A percentile compares a stretch with the other conserved stretches of the same genome.
Conservation (phyloP, 306 rosid species). For the Vigna reflexopilosa region DNA sequence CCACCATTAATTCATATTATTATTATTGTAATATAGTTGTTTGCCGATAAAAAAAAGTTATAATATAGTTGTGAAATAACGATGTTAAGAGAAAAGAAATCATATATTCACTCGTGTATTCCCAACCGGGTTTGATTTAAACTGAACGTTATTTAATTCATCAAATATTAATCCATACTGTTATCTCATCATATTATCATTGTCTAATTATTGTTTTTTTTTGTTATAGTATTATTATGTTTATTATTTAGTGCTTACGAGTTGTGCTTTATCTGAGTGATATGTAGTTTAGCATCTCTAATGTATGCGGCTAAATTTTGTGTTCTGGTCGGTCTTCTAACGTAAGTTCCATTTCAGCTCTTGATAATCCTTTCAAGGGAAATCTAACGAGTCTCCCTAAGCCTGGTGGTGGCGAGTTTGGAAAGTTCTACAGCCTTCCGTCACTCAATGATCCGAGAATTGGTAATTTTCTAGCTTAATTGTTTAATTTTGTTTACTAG, state of each 20-base stretch:
- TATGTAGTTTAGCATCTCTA: constrained; percentile 1
- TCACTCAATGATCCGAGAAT: constrained; percentile 91
- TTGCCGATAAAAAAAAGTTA: no score
- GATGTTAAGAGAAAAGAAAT: no score
- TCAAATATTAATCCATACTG: no score
- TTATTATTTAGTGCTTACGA: not conserved
- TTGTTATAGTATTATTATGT: not conserved
- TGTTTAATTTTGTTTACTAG: constrained; percentile 1
- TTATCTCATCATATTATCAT: no score
- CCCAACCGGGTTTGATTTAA: no score
- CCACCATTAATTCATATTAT: no score
- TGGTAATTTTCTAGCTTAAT: constrained; percentile 57
- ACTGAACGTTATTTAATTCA: no score
- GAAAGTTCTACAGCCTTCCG: constrained; percentile 93
- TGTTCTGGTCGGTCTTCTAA: constrained; percentile 34
- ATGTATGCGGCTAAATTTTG: constrained; percentile 8
- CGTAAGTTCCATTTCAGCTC: constrained; percentile 55
- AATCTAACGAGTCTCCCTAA: constrained; percentile 87
- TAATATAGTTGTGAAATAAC: no score
- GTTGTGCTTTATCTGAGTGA: not conserved
- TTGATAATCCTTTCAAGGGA: constrained; percentile 87
- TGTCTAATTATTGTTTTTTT: no score
- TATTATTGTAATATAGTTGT: no score
- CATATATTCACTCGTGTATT: no score
- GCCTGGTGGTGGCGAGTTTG: constrained; percentile 97